Percentiles rank a stretch among this genome's conserved stretches.
phyloP scores from a whole-genome alignment of 345 rosid species.

The Gossypioides kirkii region DNA sequence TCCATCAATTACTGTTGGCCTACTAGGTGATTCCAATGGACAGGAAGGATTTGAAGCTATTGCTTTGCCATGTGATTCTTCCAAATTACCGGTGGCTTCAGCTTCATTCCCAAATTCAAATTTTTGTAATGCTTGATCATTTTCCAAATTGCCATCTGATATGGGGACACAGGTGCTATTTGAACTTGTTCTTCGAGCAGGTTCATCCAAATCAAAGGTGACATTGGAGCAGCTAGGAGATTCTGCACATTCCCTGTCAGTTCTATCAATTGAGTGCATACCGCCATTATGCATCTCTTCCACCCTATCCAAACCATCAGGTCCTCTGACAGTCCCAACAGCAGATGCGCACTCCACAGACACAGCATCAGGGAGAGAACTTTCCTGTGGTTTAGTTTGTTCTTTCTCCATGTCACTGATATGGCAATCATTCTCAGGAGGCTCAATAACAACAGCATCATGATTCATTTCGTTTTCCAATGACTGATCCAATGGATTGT shows the following conservation, averaged over 20 bases:
- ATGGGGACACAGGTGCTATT: constrained; percentile 13
- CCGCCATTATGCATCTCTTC: constrained; percentile 30
- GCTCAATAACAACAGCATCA: constrained; percentile 20
- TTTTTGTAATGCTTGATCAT: constrained; percentile 24
- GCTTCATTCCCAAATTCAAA: constrained; percentile 22
- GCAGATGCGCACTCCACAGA: constrained; percentile 27
- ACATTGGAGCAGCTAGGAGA: constrained; percentile 43
- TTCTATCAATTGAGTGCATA: constrained; percentile 19
- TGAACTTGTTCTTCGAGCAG: constrained; percentile 20
- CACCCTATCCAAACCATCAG: constrained; percentile 31
- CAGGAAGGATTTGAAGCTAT: constrained; percentile 23
- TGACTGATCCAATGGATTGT: constrained; percentile 26
- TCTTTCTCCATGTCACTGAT: constrained; percentile 27
- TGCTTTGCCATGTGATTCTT: constrained; percentile 20
- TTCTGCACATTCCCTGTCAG: constrained; percentile 32
- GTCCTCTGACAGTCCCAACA: constrained; percentile 23
- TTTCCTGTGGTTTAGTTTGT: constrained; percentile 21
- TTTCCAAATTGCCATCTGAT: constrained; percentile 24
- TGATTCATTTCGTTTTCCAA: constrained; percentile 25
- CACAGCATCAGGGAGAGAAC: constrained; percentile 21
- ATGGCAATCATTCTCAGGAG: constrained; percentile 27
- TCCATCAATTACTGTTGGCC: constrained; percentile 26
- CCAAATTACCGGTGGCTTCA: constrained; percentile 20
- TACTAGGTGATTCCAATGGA: constrained; percentile 26
- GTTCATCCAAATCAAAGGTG: constrained; percentile 40